Conservation (phyloP, 192 early-diverging fungal species). For the Endogone sp. region DNA sequence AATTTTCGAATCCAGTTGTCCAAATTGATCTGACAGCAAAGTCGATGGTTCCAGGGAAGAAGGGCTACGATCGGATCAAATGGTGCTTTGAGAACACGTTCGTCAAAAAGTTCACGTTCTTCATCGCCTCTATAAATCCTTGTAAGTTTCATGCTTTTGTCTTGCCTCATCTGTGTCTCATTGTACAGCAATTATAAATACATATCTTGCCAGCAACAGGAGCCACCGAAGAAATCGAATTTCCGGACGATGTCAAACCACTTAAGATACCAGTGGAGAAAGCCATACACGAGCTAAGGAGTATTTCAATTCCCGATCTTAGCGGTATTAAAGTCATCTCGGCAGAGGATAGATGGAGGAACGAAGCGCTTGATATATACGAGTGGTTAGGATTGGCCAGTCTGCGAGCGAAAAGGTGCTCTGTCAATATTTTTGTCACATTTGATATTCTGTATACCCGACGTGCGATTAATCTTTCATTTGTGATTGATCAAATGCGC, state of each 20-base stretch:
- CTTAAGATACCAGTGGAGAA: conserved; percentile 13
- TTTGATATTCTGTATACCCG: too few species aligned
- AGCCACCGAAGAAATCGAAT: conserved; percentile 22
- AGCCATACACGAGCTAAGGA: conserved; percentile 1
- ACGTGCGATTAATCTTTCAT: too few species aligned
- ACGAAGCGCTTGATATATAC: conserved; percentile 25
- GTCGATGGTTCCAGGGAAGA: conserved; percentile 39
- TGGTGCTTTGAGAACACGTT: conserved; percentile 46
- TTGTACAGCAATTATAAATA: neutral
- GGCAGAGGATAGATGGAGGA: conserved; percentile 26
- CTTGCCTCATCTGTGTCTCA: neutral
- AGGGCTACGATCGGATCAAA: conserved; percentile 38
- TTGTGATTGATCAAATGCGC: neutral
- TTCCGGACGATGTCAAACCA: conserved; percentile 17
- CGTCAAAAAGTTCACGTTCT: conserved; percentile 21
- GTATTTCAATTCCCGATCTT: conserved; percentile 32
- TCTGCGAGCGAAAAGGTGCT: conserved; percentile 31
- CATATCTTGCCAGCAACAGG: neutral
- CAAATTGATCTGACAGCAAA: conserved; percentile 24
- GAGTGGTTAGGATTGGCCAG: conserved; percentile 41
- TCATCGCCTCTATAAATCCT: conserved; percentile 24
- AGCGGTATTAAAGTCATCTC: conserved; percentile 22
- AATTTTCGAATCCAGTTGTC: too few species aligned
- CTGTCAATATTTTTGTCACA: too few species aligned
- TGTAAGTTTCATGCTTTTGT: conserved; percentile 23